Conservation (phyloP, 2,329 filamentous ascomycete species). For the Alternaria viburni region DNA sequence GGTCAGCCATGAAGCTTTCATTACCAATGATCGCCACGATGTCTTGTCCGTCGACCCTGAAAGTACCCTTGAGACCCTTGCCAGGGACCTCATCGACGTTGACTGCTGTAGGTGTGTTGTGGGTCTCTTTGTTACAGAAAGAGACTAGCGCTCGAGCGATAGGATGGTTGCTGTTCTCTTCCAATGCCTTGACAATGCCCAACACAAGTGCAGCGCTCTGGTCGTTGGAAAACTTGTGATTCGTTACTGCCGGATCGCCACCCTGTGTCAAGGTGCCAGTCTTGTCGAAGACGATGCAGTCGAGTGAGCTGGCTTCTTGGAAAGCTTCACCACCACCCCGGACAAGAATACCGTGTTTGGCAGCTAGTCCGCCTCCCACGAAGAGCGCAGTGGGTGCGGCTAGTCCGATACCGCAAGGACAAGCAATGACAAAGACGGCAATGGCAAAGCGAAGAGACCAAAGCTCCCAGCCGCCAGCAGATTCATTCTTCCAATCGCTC, state of each 20-base stretch:
- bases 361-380: slow-evolving; percentile 80
- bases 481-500: slow-evolving; percentile 59
- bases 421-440: slow-evolving; percentile 85
- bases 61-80: slow-evolving; percentile 70
- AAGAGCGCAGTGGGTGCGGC: slow-evolving; percentile 87
- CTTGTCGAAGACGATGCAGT: slow-evolving; percentile 87
- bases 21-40: slow-evolving; percentile 70
- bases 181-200: slow-evolving; percentile 65
- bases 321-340: slow-evolving; percentile 87
- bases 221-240: slow-evolving; percentile 51
- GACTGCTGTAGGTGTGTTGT: slow-evolving; percentile 27
- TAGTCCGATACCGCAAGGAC: slow-evolving; percentile 81
- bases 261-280: slow-evolving; percentile 80
- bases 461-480: slow-evolving; percentile 69
- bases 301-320: slow-evolving; percentile 78
- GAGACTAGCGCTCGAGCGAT: slow-evolving; percentile 72
- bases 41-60: slow-evolving; percentile 43
- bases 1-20: slow-evolving; percentile 67
- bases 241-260: slow-evolving; percentile 73
- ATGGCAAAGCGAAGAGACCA: slow-evolving; percentile 86
- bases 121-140: slow-evolving; percentile 59
- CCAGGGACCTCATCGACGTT: slow-evolving; percentile 71
- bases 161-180: slow-evolving; percentile 76
- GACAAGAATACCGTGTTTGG: slow-evolving; percentile 79
- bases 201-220: slow-evolving; percentile 52